phyloP scores from a whole-genome alignment of 2,329 filamentous ascomycete genomes.

The Aspergillus latus region DNA sequence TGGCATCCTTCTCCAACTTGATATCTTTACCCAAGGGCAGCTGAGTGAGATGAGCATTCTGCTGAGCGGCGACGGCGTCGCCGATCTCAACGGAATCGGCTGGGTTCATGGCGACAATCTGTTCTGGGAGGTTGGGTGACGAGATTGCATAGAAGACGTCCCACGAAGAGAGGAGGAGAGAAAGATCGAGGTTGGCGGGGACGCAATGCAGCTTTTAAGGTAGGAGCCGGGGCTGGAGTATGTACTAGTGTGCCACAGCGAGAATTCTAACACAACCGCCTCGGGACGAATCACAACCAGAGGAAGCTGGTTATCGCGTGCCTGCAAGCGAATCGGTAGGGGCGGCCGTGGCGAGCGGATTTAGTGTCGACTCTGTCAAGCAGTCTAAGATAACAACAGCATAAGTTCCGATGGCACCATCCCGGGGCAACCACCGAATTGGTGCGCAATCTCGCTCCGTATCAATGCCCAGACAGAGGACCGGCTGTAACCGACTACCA shows the following conservation, averaged over 20 bases:
- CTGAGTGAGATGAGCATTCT: not conserved
- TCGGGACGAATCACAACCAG: not conserved
- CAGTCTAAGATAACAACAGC: not conserved
- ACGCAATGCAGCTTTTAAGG: conserved; percentile 8
- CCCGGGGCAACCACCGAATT: conserved; percentile 4
- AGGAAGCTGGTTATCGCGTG: not conserved
- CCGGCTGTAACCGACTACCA: conserved; percentile 11
- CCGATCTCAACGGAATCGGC: conserved; percentile 4
- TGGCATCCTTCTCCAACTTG: not conserved
- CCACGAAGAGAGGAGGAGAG: not conserved
- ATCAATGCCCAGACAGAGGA: conserved; percentile 1
- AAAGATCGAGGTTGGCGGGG: not conserved
- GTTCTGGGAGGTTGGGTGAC: not conserved
- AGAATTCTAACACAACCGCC: not conserved
- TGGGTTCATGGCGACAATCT: conserved; percentile 7
- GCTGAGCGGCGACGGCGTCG: conserved; percentile 1
- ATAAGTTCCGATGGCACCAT: conserved; percentile 6
- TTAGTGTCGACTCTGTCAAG: not conserved
- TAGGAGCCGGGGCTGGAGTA: not conserved
- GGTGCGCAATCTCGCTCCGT: not conserved
- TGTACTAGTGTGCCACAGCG: not conserved
- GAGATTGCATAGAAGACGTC: not conserved
- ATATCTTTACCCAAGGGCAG: not conserved
- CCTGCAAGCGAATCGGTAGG: not conserved
- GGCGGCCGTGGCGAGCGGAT: not conserved